A percentile compares a stretch with the other conserved stretches of the same genome.
Conservation (phyloP, 805 yeast genomes). For the Barnettozyma siamensis region DNA sequence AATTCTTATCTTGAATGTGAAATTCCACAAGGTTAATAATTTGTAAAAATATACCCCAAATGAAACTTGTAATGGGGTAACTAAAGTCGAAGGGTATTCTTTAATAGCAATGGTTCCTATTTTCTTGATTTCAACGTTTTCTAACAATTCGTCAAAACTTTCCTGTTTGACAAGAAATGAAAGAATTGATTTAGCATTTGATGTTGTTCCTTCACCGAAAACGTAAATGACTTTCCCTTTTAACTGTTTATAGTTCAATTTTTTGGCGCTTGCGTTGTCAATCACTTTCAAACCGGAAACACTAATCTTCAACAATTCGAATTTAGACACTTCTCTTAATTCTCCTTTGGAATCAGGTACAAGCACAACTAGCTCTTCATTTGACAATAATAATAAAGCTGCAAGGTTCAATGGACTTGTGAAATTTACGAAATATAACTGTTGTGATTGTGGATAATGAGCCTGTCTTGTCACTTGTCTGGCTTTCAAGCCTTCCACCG, state of each 20-base stretch:
- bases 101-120: slow-evolving; percentile 26
- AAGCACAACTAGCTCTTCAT: slow-evolving; percentile 25
- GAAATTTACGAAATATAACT: slow-evolving; percentile 43
- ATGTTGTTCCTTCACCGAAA: slow-evolving; percentile 78
- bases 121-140: slow-evolving; percentile 4
- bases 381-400: slow-evolving; percentile 27
- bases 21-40: slow-evolving; percentile 17
- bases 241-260: slow-evolving; percentile 15
- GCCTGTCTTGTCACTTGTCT: slow-evolving; percentile 7
- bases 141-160: slow-evolving; percentile 17
- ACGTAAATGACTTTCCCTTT: slow-evolving; percentile 44
- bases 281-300: slow-evolving; percentile 10
- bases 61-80: slow-evolving; percentile 27
- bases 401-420: slow-evolving; percentile 42
- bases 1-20: slow-evolving; percentile 23
- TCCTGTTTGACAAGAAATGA: slow-evolving; percentile 39
- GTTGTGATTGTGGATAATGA: slow-evolving; percentile 33
- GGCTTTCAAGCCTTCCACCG: slow-evolving; percentile 19
- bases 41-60: slow-evolving; percentile 16
- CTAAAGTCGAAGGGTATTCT: slow-evolving; percentile 24
- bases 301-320: slow-evolving; percentile 27
- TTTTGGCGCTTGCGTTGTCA: slow-evolving; percentile 6
- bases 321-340: slow-evolving; percentile 24
- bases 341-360: slow-evolving; percentile 31
- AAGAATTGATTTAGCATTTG: slow-evolving; percentile 75